Percentiles rank a stretch among this genome's conserved stretches.
phyloP scores from a whole-genome alignment of 2,329 filamentous ascomycete species.

The Aspergillus quadricinctus region DNA sequence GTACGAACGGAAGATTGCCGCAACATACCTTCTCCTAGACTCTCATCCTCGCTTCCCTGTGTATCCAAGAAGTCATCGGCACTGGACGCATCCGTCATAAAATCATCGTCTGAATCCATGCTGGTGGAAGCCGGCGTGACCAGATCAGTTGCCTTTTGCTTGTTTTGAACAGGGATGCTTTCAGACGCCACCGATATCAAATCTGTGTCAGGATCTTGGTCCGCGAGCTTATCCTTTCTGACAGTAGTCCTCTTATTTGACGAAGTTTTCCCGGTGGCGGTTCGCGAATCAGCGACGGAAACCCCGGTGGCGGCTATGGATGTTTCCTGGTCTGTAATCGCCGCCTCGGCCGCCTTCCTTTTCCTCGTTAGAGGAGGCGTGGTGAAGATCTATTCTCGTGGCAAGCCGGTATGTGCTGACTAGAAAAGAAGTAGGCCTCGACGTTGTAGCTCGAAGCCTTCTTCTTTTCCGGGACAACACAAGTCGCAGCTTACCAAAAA shows the following conservation, averaged over 20 bases:
- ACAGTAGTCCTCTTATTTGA: slow-evolving; percentile 13
- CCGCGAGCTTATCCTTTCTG: slow-evolving; percentile 16
- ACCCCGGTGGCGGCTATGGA: slow-evolving; percentile 28
- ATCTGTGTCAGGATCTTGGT: slow-evolving; percentile 8
- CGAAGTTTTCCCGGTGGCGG: slow-evolving; percentile 19
- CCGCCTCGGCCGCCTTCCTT: slow-evolving; percentile 50
- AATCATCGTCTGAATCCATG: slow-evolving; percentile 96
- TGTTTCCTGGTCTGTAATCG: slow-evolving; percentile 26
- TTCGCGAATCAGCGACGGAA: slow-evolving; percentile 18
- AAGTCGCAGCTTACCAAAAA: slow-evolving; percentile 20
- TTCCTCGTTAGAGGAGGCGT: slow-evolving; percentile 52
- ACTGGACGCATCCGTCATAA: slow-evolving; percentile 79
- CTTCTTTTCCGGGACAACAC: slow-evolving; percentile 20
- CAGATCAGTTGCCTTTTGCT: slow-evolving; percentile 30
- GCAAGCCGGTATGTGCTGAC: slow-evolving; percentile 19
- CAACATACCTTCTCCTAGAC: slow-evolving; percentile 38
- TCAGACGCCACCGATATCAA: slow-evolving; percentile 8
- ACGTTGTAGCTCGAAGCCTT: slow-evolving; percentile 18
- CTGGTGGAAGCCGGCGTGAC: slow-evolving; percentile 44
- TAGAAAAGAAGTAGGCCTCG: slow-evolving; percentile 19
- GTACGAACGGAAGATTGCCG: background rate
- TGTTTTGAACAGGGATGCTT: slow-evolving; percentile 13
- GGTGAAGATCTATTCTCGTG: slow-evolving; percentile 33
- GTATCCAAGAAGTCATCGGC: slow-evolving; percentile 63
- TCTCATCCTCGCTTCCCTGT: slow-evolving; percentile 69